Conservation (phyloP, 2,329 filamentous ascomycete species). For the Xylaria sp. region DNA sequence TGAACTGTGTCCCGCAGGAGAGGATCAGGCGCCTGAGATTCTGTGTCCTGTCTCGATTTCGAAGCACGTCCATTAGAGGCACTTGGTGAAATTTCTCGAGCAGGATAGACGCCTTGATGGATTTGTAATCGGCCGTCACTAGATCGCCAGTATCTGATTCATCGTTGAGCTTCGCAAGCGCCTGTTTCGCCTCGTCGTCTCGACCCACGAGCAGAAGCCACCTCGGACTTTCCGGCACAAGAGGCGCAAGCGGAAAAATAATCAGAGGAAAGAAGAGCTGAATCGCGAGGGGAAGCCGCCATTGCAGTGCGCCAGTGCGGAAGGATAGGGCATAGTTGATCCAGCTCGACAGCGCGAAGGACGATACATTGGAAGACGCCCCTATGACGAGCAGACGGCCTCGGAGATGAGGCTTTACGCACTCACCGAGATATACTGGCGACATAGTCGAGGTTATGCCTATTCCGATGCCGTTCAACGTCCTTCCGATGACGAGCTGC, state of each 20-base stretch:
- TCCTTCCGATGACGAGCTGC: constrained; percentile 46
- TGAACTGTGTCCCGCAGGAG: constrained; percentile 60
- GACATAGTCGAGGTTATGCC: constrained; percentile 49
- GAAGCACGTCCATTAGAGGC: constrained; percentile 51
- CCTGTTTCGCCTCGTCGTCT: constrained; percentile 55
- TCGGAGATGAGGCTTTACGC: constrained; percentile 44
- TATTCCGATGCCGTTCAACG: constrained; percentile 49
- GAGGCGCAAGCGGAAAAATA: constrained; percentile 47
- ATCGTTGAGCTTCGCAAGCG: constrained; percentile 65
- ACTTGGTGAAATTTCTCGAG: constrained; percentile 51
- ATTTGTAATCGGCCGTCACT: constrained; percentile 51
- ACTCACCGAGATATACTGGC: constrained; percentile 47
- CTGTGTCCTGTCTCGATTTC: constrained; percentile 54
- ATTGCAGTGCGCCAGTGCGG: constrained; percentile 50
- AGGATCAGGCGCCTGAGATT: constrained; percentile 53
- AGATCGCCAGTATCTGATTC: constrained; percentile 41
- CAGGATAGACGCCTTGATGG: constrained; percentile 52
- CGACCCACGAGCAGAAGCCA: constrained; percentile 65
- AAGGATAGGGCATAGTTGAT: constrained; percentile 56
- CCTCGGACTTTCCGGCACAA: constrained; percentile 51
- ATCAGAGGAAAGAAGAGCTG: constrained; percentile 55
- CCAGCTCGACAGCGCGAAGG: constrained; percentile 61
- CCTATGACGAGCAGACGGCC: constrained; percentile 46
- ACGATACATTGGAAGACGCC: constrained; percentile 50
- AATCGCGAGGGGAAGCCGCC: constrained; percentile 52